These are phyloP conservation scores for Dissophora ornata DNA, from an alignment of 192 early-diverging fungal genomes.

Conservation along the genomic window DNA sequence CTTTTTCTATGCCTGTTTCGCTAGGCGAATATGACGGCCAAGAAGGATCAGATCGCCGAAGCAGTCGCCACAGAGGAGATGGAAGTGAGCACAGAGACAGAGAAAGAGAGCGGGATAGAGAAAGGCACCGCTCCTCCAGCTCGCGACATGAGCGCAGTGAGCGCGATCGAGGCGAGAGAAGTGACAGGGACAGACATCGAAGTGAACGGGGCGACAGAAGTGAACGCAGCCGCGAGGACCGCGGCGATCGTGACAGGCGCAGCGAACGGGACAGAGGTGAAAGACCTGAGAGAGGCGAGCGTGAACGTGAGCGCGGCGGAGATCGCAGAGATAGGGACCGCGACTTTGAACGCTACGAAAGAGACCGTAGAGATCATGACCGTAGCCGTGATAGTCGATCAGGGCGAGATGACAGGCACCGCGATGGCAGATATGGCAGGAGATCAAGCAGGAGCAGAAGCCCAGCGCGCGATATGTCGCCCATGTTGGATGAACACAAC, in stretches of 20 bases:
- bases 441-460: conserved; percentile 61
- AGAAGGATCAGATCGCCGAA: conserved; percentile 46
- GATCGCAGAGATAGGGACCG: conserved; percentile 54
- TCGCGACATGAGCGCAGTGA: conserved; percentile 51
- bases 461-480: conserved; percentile 49
- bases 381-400: conserved; percentile 54
- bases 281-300: conserved; percentile 48
- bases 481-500: conserved; percentile 50
- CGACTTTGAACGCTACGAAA: conserved; percentile 49
- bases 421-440: conserved; percentile 58
- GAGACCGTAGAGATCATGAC: conserved; percentile 61
- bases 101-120: conserved; percentile 65
- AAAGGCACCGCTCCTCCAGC: conserved; percentile 59
- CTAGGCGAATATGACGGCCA: conserved; percentile 36
- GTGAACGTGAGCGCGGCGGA: conserved; percentile 45
- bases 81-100: conserved; percentile 54
- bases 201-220: conserved; percentile 55
- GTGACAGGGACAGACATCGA: conserved; percentile 35
- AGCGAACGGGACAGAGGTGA: conserved; percentile 55
- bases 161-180: conserved; percentile 54
- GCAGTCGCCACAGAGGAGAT: conserved; percentile 50
- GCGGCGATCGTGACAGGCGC: conserved; percentile 53
- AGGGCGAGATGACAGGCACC: conserved; percentile 53
- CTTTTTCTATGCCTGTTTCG: too few species aligned
- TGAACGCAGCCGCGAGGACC: conserved; percentile 52